These are phyloP conservation scores for Tetraselmis striata DNA, from an alignment of 139 green algal genomes.

Conservation along the genomic window DNA sequence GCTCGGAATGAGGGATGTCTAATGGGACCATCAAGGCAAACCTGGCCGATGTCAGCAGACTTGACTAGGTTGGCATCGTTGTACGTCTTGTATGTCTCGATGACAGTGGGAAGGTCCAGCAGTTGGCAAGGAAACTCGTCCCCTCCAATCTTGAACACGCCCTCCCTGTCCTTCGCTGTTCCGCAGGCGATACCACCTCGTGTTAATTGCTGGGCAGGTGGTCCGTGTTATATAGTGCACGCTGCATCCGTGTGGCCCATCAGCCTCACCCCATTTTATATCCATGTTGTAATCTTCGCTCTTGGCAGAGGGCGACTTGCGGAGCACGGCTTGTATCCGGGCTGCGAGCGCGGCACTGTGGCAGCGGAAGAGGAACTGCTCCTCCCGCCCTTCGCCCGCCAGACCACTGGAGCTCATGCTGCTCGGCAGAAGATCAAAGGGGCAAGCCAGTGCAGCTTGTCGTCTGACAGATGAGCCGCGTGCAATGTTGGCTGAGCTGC, in stretches of 20 bases:
- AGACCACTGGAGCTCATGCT: too few relatives aligned
- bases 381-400: not conserved
- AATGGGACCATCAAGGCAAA: too few relatives aligned
- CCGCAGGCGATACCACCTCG: too few relatives aligned
- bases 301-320: not conserved
- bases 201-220: too few relatives aligned
- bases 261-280: not conserved
- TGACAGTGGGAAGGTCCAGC: constrained; percentile 72
- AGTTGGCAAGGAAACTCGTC: constrained; percentile 46
- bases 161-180: constrained; percentile 26
- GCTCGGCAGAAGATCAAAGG: too few relatives aligned
- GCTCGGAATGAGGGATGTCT: too few relatives aligned
- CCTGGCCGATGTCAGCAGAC: constrained; percentile 75
- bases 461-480: too few relatives aligned
- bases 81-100: constrained; percentile 89
- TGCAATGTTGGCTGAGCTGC: too few relatives aligned
- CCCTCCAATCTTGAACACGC: constrained; percentile 47
- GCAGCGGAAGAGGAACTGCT: not conserved
- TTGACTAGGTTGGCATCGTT: constrained; percentile 92
- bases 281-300: not conserved
- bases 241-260: too few relatives aligned
- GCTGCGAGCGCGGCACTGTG: not conserved
- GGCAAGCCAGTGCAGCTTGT: too few relatives aligned
- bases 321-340: not conserved
- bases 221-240: too few relatives aligned